Evolutionary conservation across 1,284 basidiomycete species (phyloP).

Genomic region (Marasmius fiardii): DNA sequence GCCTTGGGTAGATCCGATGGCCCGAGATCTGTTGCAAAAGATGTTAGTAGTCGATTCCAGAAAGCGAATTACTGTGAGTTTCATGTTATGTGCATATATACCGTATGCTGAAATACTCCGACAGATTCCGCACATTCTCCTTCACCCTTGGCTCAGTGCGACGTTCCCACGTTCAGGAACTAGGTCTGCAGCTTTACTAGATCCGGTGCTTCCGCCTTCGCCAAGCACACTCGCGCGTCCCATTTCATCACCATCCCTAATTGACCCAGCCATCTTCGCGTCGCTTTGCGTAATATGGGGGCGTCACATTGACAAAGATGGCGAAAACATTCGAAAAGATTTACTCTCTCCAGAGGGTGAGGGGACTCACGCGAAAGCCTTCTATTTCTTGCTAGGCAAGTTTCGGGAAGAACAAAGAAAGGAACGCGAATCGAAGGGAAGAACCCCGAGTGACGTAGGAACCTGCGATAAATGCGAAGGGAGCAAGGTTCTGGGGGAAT

Average conservation of each 20-base stretch:
- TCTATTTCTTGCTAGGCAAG: conserved; percentile 84
- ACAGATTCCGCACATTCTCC: conserved; percentile 85
- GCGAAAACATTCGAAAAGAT: conserved; percentile 58
- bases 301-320: conserved; percentile 52
- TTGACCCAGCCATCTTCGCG: conserved; percentile 84
- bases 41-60: conserved; percentile 94
- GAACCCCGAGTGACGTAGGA: not conserved
- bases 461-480: not conserved
- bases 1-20: conserved; percentile 64
- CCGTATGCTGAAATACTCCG: conserved; percentile 10
- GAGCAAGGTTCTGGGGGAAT: conserved; percentile 13
- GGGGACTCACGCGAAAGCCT: conserved; percentile 86
- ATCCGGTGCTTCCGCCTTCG: conserved; percentile 51
- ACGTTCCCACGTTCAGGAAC: conserved; percentile 20
- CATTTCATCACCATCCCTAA: conserved; percentile 64
- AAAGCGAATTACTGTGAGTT: conserved; percentile 78
- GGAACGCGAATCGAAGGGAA: conserved; percentile 44
- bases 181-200: conserved; percentile 40
- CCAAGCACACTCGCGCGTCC: conserved; percentile 61
- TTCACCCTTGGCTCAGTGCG: conserved; percentile 78
- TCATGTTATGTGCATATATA: conserved; percentile 1
- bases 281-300: conserved; percentile 91
- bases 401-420: conserved; percentile 77
- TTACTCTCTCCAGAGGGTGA: conserved; percentile 60
- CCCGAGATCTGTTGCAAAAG: conserved; percentile 71